These are phyloP conservation scores for Forsythia viridissima DNA, from an alignment of 257 asterid genomes.

Conservation along the genomic window DNA sequence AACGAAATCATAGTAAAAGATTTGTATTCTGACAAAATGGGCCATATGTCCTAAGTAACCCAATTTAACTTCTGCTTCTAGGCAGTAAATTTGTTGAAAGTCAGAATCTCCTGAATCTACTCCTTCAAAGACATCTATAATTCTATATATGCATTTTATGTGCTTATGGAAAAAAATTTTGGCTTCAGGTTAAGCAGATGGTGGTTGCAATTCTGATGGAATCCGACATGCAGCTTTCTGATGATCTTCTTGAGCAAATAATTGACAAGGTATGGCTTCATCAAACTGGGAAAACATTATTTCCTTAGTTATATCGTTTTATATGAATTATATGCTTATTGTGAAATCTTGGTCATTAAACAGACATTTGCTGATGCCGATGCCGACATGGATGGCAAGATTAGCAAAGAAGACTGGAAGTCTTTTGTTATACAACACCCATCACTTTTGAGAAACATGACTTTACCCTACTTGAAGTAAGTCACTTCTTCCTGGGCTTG, in stretches of 20 bases:
- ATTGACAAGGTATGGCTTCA: slow-evolving; percentile 52
- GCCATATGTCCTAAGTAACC: neutral
- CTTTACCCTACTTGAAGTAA: slow-evolving; percentile 81
- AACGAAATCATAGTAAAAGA: neutral
- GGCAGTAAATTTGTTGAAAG: neutral
- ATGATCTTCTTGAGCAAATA: slow-evolving; percentile 69
- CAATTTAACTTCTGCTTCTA: neutral
- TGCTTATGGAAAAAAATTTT: slow-evolving; percentile 15
- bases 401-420: slow-evolving; percentile 78
- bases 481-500: slow-evolving; percentile 3
- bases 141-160: neutral
- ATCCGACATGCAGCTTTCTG: slow-evolving; percentile 59
- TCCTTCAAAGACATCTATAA: neutral
- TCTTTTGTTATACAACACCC: slow-evolving; percentile 61
- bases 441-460: slow-evolving; percentile 86
- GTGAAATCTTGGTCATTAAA: slow-evolving; percentile 6
- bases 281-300: neutral
- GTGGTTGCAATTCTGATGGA: slow-evolving; percentile 68
- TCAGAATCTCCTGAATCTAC: neutral
- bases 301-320: neutral
- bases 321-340: neutral
- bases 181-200: slow-evolving; percentile 69
- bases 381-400: slow-evolving; percentile 73
- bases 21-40: neutral
- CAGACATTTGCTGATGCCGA: slow-evolving; percentile 90